Conservation (phyloP, 768 basidiomycete genomes). For the Psilocybe azurescens region DNA sequence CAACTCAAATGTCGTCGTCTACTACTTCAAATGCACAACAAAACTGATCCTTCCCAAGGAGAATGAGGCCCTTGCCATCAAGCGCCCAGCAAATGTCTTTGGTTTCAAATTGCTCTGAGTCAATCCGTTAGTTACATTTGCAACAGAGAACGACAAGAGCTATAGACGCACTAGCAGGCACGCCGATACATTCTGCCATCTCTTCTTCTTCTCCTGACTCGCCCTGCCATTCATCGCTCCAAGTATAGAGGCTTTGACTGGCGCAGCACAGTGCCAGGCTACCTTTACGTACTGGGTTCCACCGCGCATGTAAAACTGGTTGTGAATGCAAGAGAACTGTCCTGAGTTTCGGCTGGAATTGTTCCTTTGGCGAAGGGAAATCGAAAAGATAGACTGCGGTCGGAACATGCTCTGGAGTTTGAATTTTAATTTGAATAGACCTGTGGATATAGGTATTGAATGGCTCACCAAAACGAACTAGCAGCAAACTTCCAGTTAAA, state of each 20-base stretch:
- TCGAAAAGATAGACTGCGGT: constrained; percentile 70
- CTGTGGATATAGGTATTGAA: not conserved
- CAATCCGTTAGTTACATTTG: not conserved
- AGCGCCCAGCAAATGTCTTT: constrained; percentile 80
- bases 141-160: not conserved
- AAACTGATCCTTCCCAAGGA: constrained; percentile 80
- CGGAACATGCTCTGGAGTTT: constrained; percentile 61
- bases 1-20: constrained; percentile 41
- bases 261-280: constrained; percentile 72
- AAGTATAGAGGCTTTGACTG: constrained; percentile 69
- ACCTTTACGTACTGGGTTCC: constrained; percentile 88
- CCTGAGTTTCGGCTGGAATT: constrained; percentile 64
- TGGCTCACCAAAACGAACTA: constrained; percentile 72
- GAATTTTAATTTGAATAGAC: constrained; percentile 14
- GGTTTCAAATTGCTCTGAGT: constrained; percentile 70
- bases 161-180: constrained; percentile 76
- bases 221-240: constrained; percentile 84
- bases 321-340: constrained; percentile 70
- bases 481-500: constrained; percentile 70
- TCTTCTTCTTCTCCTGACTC: constrained; percentile 66
- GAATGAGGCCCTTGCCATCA: constrained; percentile 81
- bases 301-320: constrained; percentile 68
- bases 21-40: constrained; percentile 85
- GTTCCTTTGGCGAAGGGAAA: constrained; percentile 66
- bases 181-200: constrained; percentile 89